Conservation (phyloP, 2,329 filamentous ascomycete species). For the Cryoendolithus antarcticus region DNA sequence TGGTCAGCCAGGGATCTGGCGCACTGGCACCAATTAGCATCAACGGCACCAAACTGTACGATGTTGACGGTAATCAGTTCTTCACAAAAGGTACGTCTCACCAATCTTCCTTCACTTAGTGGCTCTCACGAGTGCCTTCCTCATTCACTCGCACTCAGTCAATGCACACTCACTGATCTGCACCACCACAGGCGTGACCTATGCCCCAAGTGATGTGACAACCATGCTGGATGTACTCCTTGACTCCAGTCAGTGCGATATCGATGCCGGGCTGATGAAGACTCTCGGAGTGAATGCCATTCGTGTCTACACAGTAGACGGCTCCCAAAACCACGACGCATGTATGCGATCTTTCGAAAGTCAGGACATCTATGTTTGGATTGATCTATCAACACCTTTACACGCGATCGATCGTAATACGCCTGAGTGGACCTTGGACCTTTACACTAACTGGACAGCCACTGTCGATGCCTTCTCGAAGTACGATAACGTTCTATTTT, state of each 20-base stretch:
- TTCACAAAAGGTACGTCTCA: constrained; percentile 58
- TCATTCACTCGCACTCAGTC: too few species aligned
- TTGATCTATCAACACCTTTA: constrained; percentile 65
- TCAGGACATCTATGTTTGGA: constrained; percentile 69
- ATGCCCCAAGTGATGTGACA: constrained; percentile 5
- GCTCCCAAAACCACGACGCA: constrained; percentile 54
- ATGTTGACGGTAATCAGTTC: constrained; percentile 66
- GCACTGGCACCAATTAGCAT: constrained; percentile 44
- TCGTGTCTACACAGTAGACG: constrained; percentile 74
- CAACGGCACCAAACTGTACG: constrained; percentile 76
- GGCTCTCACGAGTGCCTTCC: constrained; percentile 9
- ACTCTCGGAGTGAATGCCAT: constrained; percentile 71
- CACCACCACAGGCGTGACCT: constrained; percentile 20
- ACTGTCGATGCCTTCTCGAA: constrained; percentile 58
- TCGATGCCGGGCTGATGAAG: constrained; percentile 67
- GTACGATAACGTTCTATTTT: constrained; percentile 70
- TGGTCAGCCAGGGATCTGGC: constrained; percentile 11
- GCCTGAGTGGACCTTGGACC: too few species aligned
- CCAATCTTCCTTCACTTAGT: constrained; percentile 26
- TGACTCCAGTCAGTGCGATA: constrained; percentile 61
- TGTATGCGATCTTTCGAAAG: constrained; percentile 74
- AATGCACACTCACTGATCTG: too few species aligned
- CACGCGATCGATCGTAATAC: too few species aligned
- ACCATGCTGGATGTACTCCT: constrained; percentile 39
- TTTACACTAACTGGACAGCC: too few species aligned